These are phyloP conservation scores for Pichia nanzhaoensis DNA, from an alignment of 805 yeast genomes.

Conservation along the genomic window DNA sequence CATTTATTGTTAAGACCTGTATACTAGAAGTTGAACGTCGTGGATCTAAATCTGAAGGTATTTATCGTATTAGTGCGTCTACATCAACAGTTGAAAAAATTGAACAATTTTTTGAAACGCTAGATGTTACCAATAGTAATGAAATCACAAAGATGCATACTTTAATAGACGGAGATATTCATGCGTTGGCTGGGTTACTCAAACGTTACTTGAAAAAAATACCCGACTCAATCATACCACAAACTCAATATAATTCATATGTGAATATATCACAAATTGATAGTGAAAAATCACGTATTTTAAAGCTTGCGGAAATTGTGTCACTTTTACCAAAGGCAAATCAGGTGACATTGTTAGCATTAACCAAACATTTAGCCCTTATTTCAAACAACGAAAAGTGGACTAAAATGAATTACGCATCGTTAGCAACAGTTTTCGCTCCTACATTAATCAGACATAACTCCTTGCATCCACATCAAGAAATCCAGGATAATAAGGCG, in stretches of 20 bases:
- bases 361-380: conserved; percentile 58
- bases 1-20: conserved; percentile 66
- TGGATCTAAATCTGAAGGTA: conserved; percentile 77
- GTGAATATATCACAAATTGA: conserved; percentile 44
- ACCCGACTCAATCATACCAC: conserved; percentile 80
- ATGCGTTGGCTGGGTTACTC: conserved; percentile 80
- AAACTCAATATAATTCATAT: conserved; percentile 56
- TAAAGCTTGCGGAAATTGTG: conserved; percentile 41
- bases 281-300: conserved; percentile 28
- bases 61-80: conserved; percentile 86
- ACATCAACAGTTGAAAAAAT: conserved; percentile 51
- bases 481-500: conserved; percentile 75
- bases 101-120: conserved; percentile 30
- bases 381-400: conserved; percentile 46
- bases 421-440: conserved; percentile 87
- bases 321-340: conserved; percentile 62
- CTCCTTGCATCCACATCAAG: conserved; percentile 61
- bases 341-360: conserved; percentile 42
- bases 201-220: conserved; percentile 81
- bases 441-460: conserved; percentile 80
- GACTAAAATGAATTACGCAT: conserved; percentile 79
- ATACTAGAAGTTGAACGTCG: conserved; percentile 68
- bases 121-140: conserved; percentile 23
- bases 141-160: conserved; percentile 27
- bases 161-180: conserved; percentile 49